Evolutionary conservation across 352 stramenopile species (phyloP), one percentile per base, ranked within the genome.

Genomic region (Globisporangium barbulae): DNA sequence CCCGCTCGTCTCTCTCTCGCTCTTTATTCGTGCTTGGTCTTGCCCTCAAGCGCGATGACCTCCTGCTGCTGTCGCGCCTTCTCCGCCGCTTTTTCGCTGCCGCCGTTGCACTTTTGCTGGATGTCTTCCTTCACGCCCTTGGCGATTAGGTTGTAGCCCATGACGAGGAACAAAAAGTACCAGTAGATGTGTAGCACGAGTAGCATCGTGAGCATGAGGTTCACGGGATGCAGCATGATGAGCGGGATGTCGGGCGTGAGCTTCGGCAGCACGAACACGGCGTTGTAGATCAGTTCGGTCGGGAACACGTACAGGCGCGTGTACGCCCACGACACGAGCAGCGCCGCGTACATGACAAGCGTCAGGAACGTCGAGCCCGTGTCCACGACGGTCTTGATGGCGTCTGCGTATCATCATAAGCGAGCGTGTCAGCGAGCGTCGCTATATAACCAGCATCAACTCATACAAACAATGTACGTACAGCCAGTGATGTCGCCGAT

Each of bases 361-460:
- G 69, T 66, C 12, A 80, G 58, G 48, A 53, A 55, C n/a, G 73
- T 80, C 52, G 68, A 71, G 33, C 70, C 70, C 2, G 70, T 77
- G 67, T 90, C 81, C 53, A 90, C 81, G 53, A 87, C 70, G 45
- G 74, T 74, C 74, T 90, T 90, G 68, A 90, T 89, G 7, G 64
- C 77, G 53, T 90, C 81, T 89, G 56, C 25, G 19, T 39, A n/a
- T 39, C 57, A 68, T 53, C 31, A 44, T 17, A 42, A 42, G 12
- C 12, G 37, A 42, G 8, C 12, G 12, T 19, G 33, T 39, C 33
- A 39, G 33, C 5, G 33, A 39, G 9, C 33, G 33, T 39, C 3
- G 33, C 33, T 22, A n/a, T 28, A 1, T 28, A 31, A n/a, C 15
- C 9, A 33, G 22, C n/a, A 25, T 0, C 25, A 65, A 57, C 3